Conservation (phyloP, 225 moss, liverwort and hornwort genomes). For the Pleurozium schreberi region DNA sequence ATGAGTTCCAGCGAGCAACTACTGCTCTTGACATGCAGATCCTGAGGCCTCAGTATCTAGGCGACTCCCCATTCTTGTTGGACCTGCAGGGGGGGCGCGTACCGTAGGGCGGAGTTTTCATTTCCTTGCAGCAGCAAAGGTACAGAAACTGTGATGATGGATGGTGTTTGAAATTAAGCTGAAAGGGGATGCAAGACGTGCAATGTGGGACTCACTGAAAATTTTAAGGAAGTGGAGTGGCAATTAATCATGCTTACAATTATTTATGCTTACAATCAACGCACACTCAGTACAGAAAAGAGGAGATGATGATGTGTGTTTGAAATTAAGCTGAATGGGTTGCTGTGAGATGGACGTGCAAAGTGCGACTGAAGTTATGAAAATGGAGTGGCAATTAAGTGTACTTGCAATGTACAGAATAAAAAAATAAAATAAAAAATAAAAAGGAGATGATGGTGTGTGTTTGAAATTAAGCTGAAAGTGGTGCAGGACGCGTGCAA, state of each 20-base stretch:
- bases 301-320: neutral
- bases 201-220: too few relatives aligned
- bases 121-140: too few relatives aligned
- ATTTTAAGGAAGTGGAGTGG: too few relatives aligned
- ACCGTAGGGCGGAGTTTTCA: neutral
- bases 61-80: neutral
- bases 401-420: neutral
- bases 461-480: neutral
- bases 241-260: too few relatives aligned
- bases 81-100: neutral
- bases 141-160: too few relatives aligned
- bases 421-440: too few relatives aligned
- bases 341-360: neutral
- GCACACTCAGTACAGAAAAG: neutral
- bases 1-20: neutral
- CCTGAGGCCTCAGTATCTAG: neutral
- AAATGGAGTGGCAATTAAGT: too few relatives aligned
- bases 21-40: neutral
- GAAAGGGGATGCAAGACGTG: too few relatives aligned
- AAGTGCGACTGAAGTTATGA: neutral
- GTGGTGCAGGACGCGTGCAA: rapidly evolving
- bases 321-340: neutral
- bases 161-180: too few relatives aligned
- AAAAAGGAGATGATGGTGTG: neutral
- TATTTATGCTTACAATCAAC: too few relatives aligned